These are phyloP conservation scores for Fusarium scirpi DNA, from an alignment of 2,329 filamentous ascomycete species.

Conservation along the genomic window DNA sequence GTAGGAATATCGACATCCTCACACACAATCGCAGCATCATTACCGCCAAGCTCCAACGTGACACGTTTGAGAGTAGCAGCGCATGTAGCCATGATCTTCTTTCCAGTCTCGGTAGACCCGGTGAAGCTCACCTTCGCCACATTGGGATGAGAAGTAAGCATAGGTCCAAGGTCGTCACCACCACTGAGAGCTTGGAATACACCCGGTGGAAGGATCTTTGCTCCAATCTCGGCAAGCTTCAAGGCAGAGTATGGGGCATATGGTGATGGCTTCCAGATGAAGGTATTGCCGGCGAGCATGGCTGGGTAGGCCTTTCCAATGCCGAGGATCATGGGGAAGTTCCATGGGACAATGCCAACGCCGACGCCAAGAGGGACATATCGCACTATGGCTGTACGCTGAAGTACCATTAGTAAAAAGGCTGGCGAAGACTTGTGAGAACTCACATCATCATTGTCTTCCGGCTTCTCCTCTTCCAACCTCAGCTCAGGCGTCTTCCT, in stretches of 20 bases:
- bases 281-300: constrained; percentile 66
- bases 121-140: constrained; percentile 74
- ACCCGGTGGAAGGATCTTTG: constrained; percentile 69
- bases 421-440: constrained; percentile 46
- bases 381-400: constrained; percentile 5
- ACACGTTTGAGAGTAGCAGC: constrained; percentile 67
- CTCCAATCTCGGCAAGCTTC: constrained; percentile 69
- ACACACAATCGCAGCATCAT: constrained; percentile 6
- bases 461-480: constrained; percentile 32
- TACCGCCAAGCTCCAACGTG: constrained; percentile 64
- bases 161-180: constrained; percentile 69
- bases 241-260: constrained; percentile 69
- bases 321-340: constrained; percentile 38
- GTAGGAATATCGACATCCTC: constrained; percentile 2
- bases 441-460: constrained; percentile 30
- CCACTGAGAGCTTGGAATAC: constrained; percentile 72
- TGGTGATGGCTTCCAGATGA: constrained; percentile 69
- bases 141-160: constrained; percentile 66
- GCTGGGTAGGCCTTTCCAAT: constrained; percentile 65
- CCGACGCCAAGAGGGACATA: constrained; percentile 28
- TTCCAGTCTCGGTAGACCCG: constrained; percentile 70
- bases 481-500: neutral
- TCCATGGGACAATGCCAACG: constrained; percentile 43
- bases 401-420: constrained; percentile 37
- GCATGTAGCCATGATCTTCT: constrained; percentile 49